Evolutionary conservation across 2,329 filamentous ascomycete species (phyloP), one percentile per base, ranked within the genome.

Genomic region (Trichoderma arundinaceum): DNA sequence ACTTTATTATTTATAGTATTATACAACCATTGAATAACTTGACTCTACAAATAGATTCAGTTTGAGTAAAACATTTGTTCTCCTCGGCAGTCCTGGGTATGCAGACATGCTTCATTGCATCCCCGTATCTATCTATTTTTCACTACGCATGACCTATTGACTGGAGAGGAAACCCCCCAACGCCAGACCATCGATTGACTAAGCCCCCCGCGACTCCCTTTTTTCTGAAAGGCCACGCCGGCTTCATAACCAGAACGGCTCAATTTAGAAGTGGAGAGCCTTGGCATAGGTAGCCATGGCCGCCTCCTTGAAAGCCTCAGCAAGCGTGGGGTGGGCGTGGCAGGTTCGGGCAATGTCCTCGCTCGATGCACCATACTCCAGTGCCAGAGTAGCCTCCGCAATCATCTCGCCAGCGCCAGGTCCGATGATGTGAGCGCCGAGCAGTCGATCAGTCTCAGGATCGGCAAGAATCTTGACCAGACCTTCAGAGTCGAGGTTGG

Each of bases 231-330:
- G 12, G 22, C 38, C 59, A 53, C n/a, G 32, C 38, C 35, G 9
- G 35, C 4, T 43, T 53, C 38, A 35, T n/a, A 8, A 44, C 13
- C 39, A 44, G 22, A 39, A 54, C 4, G 22, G 12, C 46, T 12
- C 28, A n/a, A 35, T 28, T 64, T 91, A 99, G 81, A 91, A 96
- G 84, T 99, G 95, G 78, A 99, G 97, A 71, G 95, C 90, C 85
- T 97, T 95, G 75, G 89, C 88, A 83, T 96, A 93, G 58, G 94
- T 97, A 69, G 92, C 92, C 95, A 99, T 98, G 72, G 95, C 95
- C 75, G 95, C 95, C 87, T 99, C 95, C 86, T 99, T 99, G 87
- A 99, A 98, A 51, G 95, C 95, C 84, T 99, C 95, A 28, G 94
- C 89, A 67, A 99, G 86, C 59, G 94, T 97, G 65, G 95, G 95